Evolutionary conservation across 2,329 filamentous ascomycete genomes (phyloP).

Genomic region (Ploettnerulaceae sp.): DNA sequence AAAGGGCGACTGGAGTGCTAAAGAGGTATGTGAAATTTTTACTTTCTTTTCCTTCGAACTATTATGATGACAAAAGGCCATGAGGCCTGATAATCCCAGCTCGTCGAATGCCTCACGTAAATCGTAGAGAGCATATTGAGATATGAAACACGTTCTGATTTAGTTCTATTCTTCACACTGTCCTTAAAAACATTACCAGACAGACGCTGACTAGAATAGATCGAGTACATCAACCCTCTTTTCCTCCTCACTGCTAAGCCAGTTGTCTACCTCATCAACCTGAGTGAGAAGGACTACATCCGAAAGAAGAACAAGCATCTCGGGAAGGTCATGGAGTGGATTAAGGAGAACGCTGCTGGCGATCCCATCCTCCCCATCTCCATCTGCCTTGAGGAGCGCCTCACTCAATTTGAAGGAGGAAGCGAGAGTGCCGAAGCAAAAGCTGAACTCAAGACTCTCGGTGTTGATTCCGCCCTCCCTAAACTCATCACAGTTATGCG

Average conservation of each 20-base stretch:
- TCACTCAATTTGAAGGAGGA: slow-evolving; percentile 75
- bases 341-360: slow-evolving; percentile 81
- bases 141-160: slow-evolving; percentile 50
- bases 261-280: slow-evolving; percentile 93
- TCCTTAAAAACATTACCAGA: slow-evolving; percentile 22
- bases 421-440: slow-evolving; percentile 51
- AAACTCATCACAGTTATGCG: slow-evolving; percentile 94
- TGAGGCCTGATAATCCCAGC: slow-evolving; percentile 96
- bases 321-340: slow-evolving; percentile 88
- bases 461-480: slow-evolving; percentile 81
- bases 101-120: slow-evolving; percentile 87
- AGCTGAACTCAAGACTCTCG: slow-evolving; percentile 85
- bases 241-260: slow-evolving; percentile 95
- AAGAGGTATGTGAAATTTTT: slow-evolving; percentile 70
- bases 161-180: slow-evolving; percentile 18
- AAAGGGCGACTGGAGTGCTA: slow-evolving; percentile 82
- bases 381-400: slow-evolving; percentile 85
- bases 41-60: slow-evolving; percentile 33
- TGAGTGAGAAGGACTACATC: slow-evolving; percentile 95
- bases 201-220: slow-evolving; percentile 46
- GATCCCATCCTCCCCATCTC: slow-evolving; percentile 93
- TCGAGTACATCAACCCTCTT: slow-evolving; percentile 95
- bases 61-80: slow-evolving; percentile 98
- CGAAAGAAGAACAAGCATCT: slow-evolving; percentile 99
- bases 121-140: slow-evolving; percentile 82